These are phyloP conservation scores for Ogataea trehalophila DNA, from an alignment of 805 yeast genomes.

Conservation along the genomic window DNA sequence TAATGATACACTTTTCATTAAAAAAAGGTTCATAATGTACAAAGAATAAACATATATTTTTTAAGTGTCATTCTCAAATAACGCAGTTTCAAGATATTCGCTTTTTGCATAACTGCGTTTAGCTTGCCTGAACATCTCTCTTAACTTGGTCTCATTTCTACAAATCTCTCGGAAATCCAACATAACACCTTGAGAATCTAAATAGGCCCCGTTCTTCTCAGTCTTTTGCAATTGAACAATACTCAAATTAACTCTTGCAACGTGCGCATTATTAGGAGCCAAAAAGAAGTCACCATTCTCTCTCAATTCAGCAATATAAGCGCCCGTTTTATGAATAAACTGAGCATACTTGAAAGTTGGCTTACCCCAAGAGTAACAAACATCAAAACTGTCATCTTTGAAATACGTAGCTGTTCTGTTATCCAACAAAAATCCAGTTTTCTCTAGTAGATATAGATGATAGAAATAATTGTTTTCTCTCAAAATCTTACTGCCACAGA, in stretches of 20 bases:
- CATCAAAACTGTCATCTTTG: conserved; percentile 48
- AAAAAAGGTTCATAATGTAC: not conserved
- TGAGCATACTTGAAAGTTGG: conserved; percentile 81
- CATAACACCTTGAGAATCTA: conserved; percentile 75
- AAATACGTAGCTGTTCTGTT: conserved; percentile 68
- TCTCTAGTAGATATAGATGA: conserved; percentile 68
- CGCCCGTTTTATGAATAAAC: conserved; percentile 85
- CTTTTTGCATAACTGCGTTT: conserved; percentile 40
- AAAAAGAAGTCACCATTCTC: conserved; percentile 73
- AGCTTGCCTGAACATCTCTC: conserved; percentile 56
- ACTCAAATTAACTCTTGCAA: conserved; percentile 61
- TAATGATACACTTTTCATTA: not conserved
- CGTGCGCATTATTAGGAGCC: conserved; percentile 83
- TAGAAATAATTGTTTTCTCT: conserved; percentile 60
- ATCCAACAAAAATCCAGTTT: conserved; percentile 74
- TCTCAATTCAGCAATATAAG: conserved; percentile 81
- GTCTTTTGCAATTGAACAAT: conserved; percentile 25
- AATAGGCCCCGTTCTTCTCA: conserved; percentile 27
- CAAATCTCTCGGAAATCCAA: conserved; percentile 61
- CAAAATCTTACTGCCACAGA: conserved; percentile 30
- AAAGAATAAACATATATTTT: not conserved
- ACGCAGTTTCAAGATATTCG: conserved; percentile 24
- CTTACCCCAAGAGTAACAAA: conserved; percentile 86
- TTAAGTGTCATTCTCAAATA: conserved; percentile 13
- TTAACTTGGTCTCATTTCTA: conserved; percentile 42